Evolutionary conservation across 2,329 filamentous ascomycete species (phyloP).

Genomic region (Fusarium torreyae): DNA sequence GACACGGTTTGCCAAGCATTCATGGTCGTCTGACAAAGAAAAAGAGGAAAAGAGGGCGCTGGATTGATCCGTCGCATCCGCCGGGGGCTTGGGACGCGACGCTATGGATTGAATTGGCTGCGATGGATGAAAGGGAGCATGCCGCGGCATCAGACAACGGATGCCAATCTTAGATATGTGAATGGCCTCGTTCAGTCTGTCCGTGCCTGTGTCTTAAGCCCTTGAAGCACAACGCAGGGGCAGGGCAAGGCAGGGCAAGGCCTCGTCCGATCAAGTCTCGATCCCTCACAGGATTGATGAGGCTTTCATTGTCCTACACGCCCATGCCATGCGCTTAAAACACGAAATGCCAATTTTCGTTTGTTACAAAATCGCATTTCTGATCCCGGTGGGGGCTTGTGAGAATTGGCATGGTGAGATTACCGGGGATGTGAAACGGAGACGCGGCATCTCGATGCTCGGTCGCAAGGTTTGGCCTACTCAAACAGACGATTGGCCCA

Average conservation of each 20-base stretch:
- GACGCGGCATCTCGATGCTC: slow-evolving; percentile 25
- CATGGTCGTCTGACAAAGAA: slow-evolving; percentile 39
- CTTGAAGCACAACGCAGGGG: too few species aligned
- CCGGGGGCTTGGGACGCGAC: slow-evolving; percentile 12
- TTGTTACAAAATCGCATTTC: background rate
- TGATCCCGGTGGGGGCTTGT: background rate
- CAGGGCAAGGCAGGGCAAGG: too few species aligned
- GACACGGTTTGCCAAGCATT: slow-evolving; percentile 23
- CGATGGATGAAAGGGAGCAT: slow-evolving; percentile 10
- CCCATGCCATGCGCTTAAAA: background rate
- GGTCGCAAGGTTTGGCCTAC: slow-evolving; percentile 6
- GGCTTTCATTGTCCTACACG: slow-evolving; percentile 4
- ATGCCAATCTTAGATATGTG: background rate
- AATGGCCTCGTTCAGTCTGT: background rate
- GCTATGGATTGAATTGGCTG: slow-evolving; percentile 12
- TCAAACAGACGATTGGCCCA: slow-evolving; percentile 7
- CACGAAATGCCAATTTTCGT: slow-evolving; percentile 7
- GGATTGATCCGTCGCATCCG: slow-evolving; percentile 33
- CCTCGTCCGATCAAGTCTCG: slow-evolving; percentile 15
- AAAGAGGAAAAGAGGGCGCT: background rate
- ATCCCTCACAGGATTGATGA: slow-evolving; percentile 33
- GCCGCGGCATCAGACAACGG: slow-evolving; percentile 26
- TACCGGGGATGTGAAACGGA: slow-evolving; percentile 16
- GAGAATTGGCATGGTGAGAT: slow-evolving; percentile 12
- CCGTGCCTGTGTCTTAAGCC: too few species aligned